phyloP scores from a whole-genome alignment of 371 early-diverging fungal genomes.

The Dentiscutata heterogama region DNA sequence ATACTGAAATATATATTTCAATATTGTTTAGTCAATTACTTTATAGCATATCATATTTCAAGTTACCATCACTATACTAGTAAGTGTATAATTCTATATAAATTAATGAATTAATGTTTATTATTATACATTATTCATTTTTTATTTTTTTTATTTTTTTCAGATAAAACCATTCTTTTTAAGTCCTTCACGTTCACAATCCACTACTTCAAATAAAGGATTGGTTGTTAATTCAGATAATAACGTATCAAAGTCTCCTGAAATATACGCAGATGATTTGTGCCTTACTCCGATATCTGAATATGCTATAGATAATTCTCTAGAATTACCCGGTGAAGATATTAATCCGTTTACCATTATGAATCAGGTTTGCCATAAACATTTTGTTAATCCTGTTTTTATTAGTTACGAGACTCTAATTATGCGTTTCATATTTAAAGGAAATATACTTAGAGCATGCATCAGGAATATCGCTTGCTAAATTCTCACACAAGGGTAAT shows the following conservation, averaged over 20 bases:
- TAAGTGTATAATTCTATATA: no score
- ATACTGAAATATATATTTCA: neutral
- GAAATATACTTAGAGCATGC: slow-evolving; percentile 72
- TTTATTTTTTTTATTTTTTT: no score
- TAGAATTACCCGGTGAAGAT: slow-evolving; percentile 22
- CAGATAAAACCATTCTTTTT: neutral
- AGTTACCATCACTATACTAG: no score
- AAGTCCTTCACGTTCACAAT: neutral
- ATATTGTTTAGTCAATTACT: neutral
- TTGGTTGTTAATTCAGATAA: neutral
- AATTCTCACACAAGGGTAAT: slow-evolving; percentile 68
- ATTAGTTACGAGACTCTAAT: neutral
- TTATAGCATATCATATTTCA: no score
- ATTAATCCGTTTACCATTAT: slow-evolving; percentile 11
- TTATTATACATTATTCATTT: no score
- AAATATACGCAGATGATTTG: slow-evolving; percentile 17
- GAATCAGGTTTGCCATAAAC: slow-evolving; percentile 10
- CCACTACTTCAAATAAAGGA: neutral
- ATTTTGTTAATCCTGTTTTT: neutral
- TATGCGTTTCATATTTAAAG: slow-evolving; percentile 46
- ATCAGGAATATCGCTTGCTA: slow-evolving; percentile 70
- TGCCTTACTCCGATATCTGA: slow-evolving; percentile 30
- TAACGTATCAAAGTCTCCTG: slow-evolving; percentile 8
- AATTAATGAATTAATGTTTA: no score
- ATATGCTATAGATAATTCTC: slow-evolving; percentile 4